Percentiles rank a stretch among this genome's conserved stretches.
Conservation (phyloP, 805 yeast species). For the Suhomyces vadensis region DNA sequence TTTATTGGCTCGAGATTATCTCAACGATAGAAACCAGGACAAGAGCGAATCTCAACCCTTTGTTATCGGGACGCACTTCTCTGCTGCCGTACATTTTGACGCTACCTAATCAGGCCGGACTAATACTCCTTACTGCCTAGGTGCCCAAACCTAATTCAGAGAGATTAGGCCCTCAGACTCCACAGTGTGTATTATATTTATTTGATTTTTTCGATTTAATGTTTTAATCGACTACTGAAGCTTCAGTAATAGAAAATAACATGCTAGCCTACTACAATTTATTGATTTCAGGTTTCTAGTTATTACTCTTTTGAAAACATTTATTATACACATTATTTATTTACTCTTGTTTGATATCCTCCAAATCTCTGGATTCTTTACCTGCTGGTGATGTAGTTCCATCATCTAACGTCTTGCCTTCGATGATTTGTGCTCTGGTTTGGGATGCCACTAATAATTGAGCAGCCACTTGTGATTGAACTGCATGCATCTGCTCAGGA, state of each 20-base stretch:
- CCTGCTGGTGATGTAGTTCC: conserved; percentile 14
- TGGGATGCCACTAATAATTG: conserved; percentile 24
- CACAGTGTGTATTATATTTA: no score
- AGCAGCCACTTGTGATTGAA: conserved; percentile 58
- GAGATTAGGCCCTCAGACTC: no score
- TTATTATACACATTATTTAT: neutral
- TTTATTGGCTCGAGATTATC: conserved; percentile 3
- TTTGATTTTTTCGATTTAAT: no score
- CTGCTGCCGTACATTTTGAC: no score
- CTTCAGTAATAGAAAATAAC: no score
- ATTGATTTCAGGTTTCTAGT: neutral
- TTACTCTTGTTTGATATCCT: conserved; percentile 22
- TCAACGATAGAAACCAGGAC: neutral
- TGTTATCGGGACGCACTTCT: neutral
- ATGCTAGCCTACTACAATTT: neutral
- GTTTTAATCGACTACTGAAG: no score
- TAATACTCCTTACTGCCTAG: no score
- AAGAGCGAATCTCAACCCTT: neutral
- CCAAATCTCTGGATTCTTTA: conserved; percentile 11
- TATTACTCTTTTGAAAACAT: neutral
- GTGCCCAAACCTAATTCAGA: no score
- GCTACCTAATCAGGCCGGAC: no score
- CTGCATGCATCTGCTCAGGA: conserved; percentile 75
- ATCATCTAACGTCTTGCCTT: conserved; percentile 24
- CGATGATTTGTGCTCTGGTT: conserved; percentile 20